Base-by-base conservation (phyloP, 176 grass and related monocot genomes). In the Musa itinerans region DNA sequence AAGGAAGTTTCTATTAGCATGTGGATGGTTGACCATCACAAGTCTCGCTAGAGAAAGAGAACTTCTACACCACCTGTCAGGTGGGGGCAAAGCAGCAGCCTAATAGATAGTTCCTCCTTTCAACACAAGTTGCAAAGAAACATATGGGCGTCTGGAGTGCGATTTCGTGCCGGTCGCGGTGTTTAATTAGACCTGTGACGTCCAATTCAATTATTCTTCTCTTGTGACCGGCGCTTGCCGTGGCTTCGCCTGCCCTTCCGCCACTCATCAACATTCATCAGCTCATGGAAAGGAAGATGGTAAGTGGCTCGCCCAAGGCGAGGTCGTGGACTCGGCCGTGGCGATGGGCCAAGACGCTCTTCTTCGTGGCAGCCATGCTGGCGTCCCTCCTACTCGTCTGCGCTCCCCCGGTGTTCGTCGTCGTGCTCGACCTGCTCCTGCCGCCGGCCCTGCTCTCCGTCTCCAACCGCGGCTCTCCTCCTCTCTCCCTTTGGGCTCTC, bases 301-400 rank as follows among this genome's bases (percentile, higher is more conserved):
- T 22, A 15, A 20, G 14, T 22, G 73, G 54, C 21, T 68, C 63
- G 11, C 63, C 51, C 63, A 68, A 54, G 76, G 76, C 22, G 50
- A 13, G 20, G 50, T 54, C 63, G 13, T 67, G 50, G 62, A 78
- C 62, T 22, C 76, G 22, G 76, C 62, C 63, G 9, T 78, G 63
- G 76, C 48, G 76, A n/a, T 78, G 62, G 76, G 59, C 63, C 8
- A 78, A 78, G 76, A 78, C 76, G 13, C 62, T 78, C 63, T 78
- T 78, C 64, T 78, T 78, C 76, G 12, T 78, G 9, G 21, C 54
- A 13, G n/a, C 76, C 29, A 78, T 78, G 76, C 22, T 78, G 21
- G 22, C 63, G 14, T 78, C 76, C 15, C 50, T 78, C 22, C 76
- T 78, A 51, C 62, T 78, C 9, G 76, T 78, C 7, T 78, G 76